Evolutionary conservation across 805 yeast species (phyloP), one percentile per base, ranked within the genome.

Genomic region (Candida xyloterini): DNA sequence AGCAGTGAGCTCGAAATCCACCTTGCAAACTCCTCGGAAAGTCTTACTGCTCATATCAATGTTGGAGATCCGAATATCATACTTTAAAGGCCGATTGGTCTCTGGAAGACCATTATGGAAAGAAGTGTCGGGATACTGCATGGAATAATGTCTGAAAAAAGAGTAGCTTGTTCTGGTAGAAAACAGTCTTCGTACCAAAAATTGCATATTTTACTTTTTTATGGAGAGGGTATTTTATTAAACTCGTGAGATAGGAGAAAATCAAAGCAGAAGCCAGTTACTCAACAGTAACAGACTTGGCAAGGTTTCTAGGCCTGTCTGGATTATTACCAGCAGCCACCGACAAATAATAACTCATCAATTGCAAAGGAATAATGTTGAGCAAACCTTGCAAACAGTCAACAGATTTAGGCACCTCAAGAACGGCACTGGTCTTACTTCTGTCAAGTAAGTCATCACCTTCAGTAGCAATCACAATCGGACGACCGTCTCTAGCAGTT

Each of bases 301-400:
- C 99, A 68, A 93, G 77, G 72, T 93, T 93, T 70, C 99, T 81
- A 51, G 99, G 99, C 81, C 91, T 91, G 66, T 93, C 99, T 42
- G 95, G 99, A 60, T 93, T 95, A 53, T 86, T 83, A 28, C 97
- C 98, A 61, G 91, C 85, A 67, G 82, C 80, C 39, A 88, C 91
- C 39, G 99, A 97, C 57, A 93, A 75, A 93, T 96, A 90, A 71
- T 93, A 93, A 59, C 96, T 84, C 79, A 90, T 89, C 65, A 93
- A 74, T 67, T 93, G 99, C 61, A 93, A 66, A 40, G 99, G 99
- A 55, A 93, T 78, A 50, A 93, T 95, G 60, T 91, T 93, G 59
- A 93, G 72, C 57, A 93, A 71, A 33, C 99, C 99, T 73, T 93
- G 99, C 65, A 93, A 74, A 70, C 99, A 93, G 65, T 93, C 99